Base-by-base conservation (phyloP, 2,329 filamentous ascomycete species). In the Penicillium griseofulvum region DNA sequence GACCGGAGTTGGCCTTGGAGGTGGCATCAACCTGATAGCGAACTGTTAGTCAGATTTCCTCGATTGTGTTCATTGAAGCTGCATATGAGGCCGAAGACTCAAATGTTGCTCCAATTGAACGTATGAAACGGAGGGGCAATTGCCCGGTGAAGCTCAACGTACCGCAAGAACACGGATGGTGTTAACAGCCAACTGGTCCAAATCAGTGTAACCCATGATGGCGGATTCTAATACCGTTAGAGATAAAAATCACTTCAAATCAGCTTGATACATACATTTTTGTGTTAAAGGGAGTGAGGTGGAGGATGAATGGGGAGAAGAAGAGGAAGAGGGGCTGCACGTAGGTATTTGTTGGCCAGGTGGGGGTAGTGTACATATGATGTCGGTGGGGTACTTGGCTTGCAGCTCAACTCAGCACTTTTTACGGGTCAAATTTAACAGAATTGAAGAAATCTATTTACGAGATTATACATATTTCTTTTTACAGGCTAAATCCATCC, bases 141-240 rank as follows among this genome's bases (percentile, higher is more conserved):
- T 22, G 26, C 44, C 47, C 51, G 16, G 31, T 24, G 45, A 34
- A 43, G 49, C 54, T 43, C 53, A 60, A 87, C 91, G 78, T 88
- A 97, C 94, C 76, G 94, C 92, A 70, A 99, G 86, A 74, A 91
- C 80, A 77, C 94, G 90, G 83, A 99, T 97, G 78, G 93, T 96
- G 88, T 97, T 97, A 82, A 99, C 91, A 74, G 91, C 89, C 80
- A 91, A 85, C 83, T 88, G 82, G 78, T 99, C 94, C 74, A 87
- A 78, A 72, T 97, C 89, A 76, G 84, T 83, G 85, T 89, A 97
- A 77, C 87, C 87, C 93, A 97, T 97, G 71, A 75, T 84, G 74
- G 77, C 76, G 66, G 65, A 65, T 63, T 70, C 68, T 70, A 55
- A 38, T 11, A 43, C 33, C 29, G 54, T 63, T 60, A 65, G 58